Percentiles rank a stretch among this genome's conserved stretches.
phyloP scores from a whole-genome alignment of 805 yeast genomes.

The Starmerella floris region DNA sequence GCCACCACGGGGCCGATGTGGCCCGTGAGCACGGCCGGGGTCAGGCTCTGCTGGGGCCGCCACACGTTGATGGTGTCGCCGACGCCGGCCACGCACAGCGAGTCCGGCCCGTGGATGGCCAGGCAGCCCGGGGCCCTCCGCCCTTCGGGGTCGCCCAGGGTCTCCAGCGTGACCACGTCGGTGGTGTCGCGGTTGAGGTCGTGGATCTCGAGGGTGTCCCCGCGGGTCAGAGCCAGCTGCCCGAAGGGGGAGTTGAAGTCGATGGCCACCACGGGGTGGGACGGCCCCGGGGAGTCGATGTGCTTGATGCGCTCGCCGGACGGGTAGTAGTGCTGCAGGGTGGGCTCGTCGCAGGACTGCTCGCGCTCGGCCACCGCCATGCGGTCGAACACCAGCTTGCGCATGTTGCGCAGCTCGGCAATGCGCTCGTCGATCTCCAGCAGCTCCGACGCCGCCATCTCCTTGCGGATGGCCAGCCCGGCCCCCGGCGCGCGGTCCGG shows the following conservation, averaged over 20 bases:
- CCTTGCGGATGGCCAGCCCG: conserved; percentile 43
- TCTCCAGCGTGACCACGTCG: not conserved
- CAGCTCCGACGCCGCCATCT: conserved; percentile 50
- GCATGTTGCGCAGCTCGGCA: conserved; percentile 36
- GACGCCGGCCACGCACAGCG: conserved; percentile 12
- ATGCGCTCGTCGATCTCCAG: conserved; percentile 49
- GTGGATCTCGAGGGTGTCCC: conserved; percentile 42
- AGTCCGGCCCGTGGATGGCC: conserved; percentile 10
- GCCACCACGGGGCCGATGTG: conserved; percentile 60
- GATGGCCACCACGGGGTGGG: conserved; percentile 39
- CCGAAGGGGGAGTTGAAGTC: conserved; percentile 70
- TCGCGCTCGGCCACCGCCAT: conserved; percentile 49
- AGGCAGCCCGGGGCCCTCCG: conserved; percentile 1
- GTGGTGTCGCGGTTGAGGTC: conserved; percentile 11
- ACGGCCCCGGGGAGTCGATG: conserved; percentile 32
- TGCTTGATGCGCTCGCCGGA: conserved; percentile 43
- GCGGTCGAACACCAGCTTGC: conserved; percentile 44
- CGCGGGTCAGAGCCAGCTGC: conserved; percentile 61
- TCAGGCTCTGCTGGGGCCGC: conserved; percentile 25
- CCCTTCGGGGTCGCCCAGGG: not conserved
- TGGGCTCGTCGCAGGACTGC: conserved; percentile 38
- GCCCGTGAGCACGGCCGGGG: conserved; percentile 39
- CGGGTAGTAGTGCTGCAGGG: conserved; percentile 49
- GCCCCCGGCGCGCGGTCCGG: conserved; percentile 31
- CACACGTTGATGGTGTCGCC: conserved; percentile 9